phyloP scores from a whole-genome alignment of 1,284 basidiomycete genomes.

The Pascua sp. region DNA sequence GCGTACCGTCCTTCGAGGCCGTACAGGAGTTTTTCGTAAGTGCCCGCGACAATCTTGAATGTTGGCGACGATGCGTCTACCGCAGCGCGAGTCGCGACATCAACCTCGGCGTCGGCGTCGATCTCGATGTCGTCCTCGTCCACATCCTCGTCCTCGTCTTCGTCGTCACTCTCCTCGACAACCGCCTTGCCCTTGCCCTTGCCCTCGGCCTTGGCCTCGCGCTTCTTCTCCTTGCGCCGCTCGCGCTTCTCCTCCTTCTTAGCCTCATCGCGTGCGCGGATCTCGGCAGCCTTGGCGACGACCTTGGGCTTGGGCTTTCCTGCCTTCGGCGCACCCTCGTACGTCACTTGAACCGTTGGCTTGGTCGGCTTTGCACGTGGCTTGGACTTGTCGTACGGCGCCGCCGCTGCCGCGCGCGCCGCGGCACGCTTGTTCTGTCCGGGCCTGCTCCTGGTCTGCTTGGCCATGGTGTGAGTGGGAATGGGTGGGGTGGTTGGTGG shows the following conservation, averaged over 20 bases:
- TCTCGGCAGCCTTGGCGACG: not conserved
- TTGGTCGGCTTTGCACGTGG: slow-evolving; percentile 29
- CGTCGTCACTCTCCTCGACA: slow-evolving; percentile 4
- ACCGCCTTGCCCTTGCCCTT: slow-evolving; percentile 26
- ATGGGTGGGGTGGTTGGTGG: not conserved
- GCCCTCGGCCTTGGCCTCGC: slow-evolving; percentile 3
- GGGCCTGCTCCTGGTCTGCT: slow-evolving; percentile 26
- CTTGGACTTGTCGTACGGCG: slow-evolving; percentile 12
- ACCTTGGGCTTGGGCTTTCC: slow-evolving; percentile 1
- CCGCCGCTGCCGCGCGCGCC: not conserved
- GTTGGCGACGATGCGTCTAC: slow-evolving; percentile 39
- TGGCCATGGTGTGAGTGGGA: slow-evolving; percentile 26
- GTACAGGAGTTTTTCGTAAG: slow-evolving; percentile 93
- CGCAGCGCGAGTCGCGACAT: not conserved
- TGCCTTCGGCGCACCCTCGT: slow-evolving; percentile 23
- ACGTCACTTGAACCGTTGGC: slow-evolving; percentile 39
- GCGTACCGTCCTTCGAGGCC: slow-evolving; percentile 68
- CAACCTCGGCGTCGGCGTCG: not conserved
- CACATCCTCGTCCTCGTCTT: slow-evolving; percentile 22
- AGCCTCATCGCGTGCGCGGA: not conserved
- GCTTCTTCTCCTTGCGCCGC: slow-evolving; percentile 3
- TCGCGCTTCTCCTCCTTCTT: not conserved
- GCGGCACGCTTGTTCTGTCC: slow-evolving; percentile 17
- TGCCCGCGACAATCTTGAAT: slow-evolving; percentile 84
- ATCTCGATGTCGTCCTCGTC: not conserved